Conservation (phyloP, 176 grass and related monocot genomes). For the Oryza meyeriana region DNA sequence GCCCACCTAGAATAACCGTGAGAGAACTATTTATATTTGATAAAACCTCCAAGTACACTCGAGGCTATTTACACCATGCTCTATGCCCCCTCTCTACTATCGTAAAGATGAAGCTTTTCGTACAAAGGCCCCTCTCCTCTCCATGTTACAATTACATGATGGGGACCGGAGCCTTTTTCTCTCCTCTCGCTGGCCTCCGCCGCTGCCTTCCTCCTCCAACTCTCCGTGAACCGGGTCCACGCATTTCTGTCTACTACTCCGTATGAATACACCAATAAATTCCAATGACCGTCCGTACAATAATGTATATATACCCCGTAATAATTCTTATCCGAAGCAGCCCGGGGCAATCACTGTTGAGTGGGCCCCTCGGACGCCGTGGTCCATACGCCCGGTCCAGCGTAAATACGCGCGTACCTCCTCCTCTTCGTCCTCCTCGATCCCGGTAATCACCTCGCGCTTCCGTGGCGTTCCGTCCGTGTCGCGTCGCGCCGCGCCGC, state of each 20-base stretch:
- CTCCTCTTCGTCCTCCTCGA: not conserved
- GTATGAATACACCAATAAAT: not conserved
- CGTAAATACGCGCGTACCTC: not conserved
- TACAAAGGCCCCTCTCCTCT: not conserved
- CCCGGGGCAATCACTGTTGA: not conserved
- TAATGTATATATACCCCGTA: not conserved
- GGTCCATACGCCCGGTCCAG: not conserved
- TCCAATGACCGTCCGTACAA: too few relatives aligned
- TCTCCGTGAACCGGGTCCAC: not conserved
- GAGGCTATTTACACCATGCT: not conserved
- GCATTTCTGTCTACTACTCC: not conserved
- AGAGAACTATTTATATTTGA: not conserved
- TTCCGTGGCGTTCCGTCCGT: not conserved
- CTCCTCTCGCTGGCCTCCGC: not conserved
- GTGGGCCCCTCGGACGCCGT: not conserved
- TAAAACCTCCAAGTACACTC: not conserved
- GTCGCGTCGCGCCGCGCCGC: not conserved
- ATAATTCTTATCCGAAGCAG: not conserved
- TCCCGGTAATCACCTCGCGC: not conserved
- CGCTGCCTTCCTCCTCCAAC: too few relatives aligned
- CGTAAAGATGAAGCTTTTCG: slow-evolving; percentile 20
- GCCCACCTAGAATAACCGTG: not conserved
- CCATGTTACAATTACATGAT: not conserved
- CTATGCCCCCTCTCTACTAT: not conserved
- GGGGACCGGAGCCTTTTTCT: not conserved